Percentiles rank a stretch among this genome's conserved stretches.
These are phyloP conservation scores for Pichia sp. DNA, from an alignment of 1,139 yeast species.

Conservation along the genomic window DNA sequence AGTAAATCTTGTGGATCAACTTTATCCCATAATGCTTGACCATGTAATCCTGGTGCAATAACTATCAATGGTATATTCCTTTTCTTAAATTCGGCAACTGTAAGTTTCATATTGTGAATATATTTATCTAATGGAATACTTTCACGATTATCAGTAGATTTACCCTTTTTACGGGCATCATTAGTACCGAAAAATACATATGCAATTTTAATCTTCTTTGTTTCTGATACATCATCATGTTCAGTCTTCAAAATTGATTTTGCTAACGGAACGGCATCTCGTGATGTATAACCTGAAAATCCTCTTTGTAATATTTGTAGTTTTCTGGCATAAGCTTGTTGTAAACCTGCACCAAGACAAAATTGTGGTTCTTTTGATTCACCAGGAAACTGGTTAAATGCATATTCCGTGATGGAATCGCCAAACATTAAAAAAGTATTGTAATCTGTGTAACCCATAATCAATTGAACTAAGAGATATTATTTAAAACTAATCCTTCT, in stretches of 20 bases:
- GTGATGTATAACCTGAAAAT: slow-evolving; percentile 53
- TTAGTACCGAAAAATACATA: slow-evolving; percentile 74
- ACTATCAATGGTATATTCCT: slow-evolving; percentile 44
- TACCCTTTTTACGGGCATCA: slow-evolving; percentile 42
- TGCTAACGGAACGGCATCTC: slow-evolving; percentile 42
- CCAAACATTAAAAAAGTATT: slow-evolving; percentile 56
- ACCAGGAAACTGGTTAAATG: slow-evolving; percentile 32
- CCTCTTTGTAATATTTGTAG: slow-evolving; percentile 58
- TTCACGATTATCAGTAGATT: slow-evolving; percentile 37
- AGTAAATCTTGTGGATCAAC: slow-evolving; percentile 27
- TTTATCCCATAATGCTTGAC: slow-evolving; percentile 35
- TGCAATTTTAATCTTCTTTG: slow-evolving; percentile 29
- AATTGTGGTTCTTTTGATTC: slow-evolving; percentile 29
- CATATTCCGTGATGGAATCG: slow-evolving; percentile 60
- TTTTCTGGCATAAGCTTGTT: slow-evolving; percentile 43
- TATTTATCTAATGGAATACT: slow-evolving; percentile 48
- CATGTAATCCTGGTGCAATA: slow-evolving; percentile 62
- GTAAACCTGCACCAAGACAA: slow-evolving; percentile 47
- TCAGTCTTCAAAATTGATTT: slow-evolving; percentile 45
- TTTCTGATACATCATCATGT: slow-evolving; percentile 31
- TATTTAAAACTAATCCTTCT: neutral
- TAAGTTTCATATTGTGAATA: slow-evolving; percentile 37
- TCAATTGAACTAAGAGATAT: too few species aligned
- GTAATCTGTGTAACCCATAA: slow-evolving; percentile 16
- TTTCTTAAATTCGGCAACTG: slow-evolving; percentile 37